phyloP scores from a whole-genome alignment of 495 filamentous ascomycete species.

The Tuber indicum region DNA sequence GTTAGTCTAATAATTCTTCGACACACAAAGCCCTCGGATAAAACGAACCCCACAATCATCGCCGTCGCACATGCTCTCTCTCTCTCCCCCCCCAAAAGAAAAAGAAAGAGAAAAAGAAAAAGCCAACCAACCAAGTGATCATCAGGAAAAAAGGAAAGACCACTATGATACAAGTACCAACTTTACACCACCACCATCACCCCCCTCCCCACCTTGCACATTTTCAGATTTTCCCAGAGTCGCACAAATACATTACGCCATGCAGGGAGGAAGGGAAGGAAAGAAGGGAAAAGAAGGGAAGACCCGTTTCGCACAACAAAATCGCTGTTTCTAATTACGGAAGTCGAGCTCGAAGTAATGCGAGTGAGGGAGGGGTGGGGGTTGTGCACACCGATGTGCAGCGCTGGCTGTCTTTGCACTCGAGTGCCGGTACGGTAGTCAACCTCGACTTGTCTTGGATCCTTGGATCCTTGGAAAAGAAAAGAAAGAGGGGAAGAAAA shows the following conservation, averaged over 20 bases:
- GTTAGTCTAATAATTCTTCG: not conserved
- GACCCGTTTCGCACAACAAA: slow-evolving; percentile 4
- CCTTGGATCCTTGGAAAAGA: not conserved
- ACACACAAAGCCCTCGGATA: not conserved
- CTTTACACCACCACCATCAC: not conserved
- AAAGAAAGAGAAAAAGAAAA: no score
- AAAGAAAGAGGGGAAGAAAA: not conserved
- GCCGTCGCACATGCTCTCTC: not conserved
- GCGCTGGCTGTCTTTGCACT: not conserved
- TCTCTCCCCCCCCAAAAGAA: not conserved
- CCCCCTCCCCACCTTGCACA: not conserved
- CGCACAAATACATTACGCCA: slow-evolving; percentile 1
- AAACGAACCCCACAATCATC: not conserved
- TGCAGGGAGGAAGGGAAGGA: not conserved
- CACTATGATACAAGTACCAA: not conserved
- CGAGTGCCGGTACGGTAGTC: no score
- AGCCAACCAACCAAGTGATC: not conserved
- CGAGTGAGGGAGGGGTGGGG: not conserved
- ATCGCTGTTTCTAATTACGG: slow-evolving; percentile 5
- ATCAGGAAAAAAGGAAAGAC: not conserved
- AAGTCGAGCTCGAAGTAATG: not conserved
- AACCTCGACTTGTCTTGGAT: not conserved
- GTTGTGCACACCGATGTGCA: not conserved
- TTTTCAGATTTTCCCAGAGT: not conserved
- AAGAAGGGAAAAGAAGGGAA: not conserved